A percentile compares a stretch with the other conserved stretches of the same genome.
phyloP scores from a whole-genome alignment of 208 protist species.

The Porcisia hertigi region DNA sequence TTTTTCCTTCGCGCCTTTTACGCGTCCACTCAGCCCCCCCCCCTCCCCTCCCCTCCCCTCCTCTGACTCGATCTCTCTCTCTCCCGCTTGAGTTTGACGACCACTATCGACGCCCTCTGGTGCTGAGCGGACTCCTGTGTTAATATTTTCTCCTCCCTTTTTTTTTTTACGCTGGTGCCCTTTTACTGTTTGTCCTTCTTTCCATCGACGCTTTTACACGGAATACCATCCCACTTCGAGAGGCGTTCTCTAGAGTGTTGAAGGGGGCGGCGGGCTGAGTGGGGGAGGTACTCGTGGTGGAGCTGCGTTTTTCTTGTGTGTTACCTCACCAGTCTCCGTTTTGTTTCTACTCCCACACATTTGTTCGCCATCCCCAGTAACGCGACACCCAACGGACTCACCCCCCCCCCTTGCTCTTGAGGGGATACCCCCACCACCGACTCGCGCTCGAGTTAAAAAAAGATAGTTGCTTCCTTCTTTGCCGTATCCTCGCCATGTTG shows the following conservation, averaged over 20 bases:
- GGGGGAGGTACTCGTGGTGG: background rate
- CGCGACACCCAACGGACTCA: background rate
- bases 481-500: constrained; percentile 32
- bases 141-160: background rate
- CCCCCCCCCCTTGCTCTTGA: too few relatives aligned
- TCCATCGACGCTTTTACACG: background rate
- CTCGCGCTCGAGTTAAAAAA: background rate
- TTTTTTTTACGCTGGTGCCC: background rate
- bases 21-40: background rate
- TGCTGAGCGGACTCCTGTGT: background rate
- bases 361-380: background rate
- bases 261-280: background rate
- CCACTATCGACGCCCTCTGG: background rate
- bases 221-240: background rate
- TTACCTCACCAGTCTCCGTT: background rate
- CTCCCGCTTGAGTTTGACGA: background rate
- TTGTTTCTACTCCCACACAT: background rate
- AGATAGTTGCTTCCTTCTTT: background rate
- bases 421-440: too few relatives aligned
- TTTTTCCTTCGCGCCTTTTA: background rate
- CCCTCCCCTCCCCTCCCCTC: constrained; percentile 12
- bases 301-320: background rate
- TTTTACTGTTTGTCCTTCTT: constrained; percentile 3
- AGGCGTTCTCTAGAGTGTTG: too few relatives aligned
- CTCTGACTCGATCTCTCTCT: background rate